Evolutionary conservation across 352 stramenopile species (phyloP).

Genomic region (Thraustotheca clavata): DNA sequence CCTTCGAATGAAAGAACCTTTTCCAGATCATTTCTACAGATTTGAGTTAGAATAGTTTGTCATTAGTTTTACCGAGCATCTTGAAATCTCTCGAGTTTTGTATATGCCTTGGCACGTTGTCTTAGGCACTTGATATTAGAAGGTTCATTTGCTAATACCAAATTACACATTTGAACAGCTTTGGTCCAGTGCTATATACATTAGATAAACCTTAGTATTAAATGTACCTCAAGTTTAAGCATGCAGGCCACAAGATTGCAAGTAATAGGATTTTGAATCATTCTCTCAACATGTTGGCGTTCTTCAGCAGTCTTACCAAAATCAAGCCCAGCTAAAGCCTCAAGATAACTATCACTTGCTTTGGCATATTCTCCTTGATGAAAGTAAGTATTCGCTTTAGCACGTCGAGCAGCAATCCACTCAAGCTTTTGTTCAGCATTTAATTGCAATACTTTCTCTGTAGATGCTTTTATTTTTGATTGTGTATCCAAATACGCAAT

Average conservation of each 20-base stretch:
- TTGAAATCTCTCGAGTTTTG: conserved; percentile 40
- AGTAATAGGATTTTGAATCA: conserved; percentile 56
- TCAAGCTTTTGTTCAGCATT: conserved; percentile 28
- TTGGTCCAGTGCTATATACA: conserved; percentile 57
- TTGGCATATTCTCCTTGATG: conserved; percentile 30
- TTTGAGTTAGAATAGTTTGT: too few species aligned
- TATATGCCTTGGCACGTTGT: conserved; percentile 51
- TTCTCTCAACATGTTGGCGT: conserved; percentile 34
- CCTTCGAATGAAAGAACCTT: too few species aligned
- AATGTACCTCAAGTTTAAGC: conserved; percentile 48
- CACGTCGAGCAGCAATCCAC: conserved; percentile 40
- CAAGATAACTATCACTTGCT: conserved; percentile 55
- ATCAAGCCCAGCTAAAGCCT: conserved; percentile 59
- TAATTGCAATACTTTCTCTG: conserved; percentile 39
- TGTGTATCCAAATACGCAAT: conserved; percentile 69
- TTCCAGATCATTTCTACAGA: too few species aligned
- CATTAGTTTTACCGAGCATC: conserved; percentile 64
- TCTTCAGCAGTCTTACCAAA: conserved; percentile 44
- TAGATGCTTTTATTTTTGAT: conserved; percentile 63
- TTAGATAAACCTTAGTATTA: background rate
- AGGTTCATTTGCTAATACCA: conserved; percentile 41
- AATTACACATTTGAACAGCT: conserved; percentile 43
- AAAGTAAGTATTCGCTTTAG: conserved; percentile 49
- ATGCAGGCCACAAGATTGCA: conserved; percentile 74
- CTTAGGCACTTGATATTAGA: conserved; percentile 45